Conservation (phyloP, 768 basidiomycete species). For the Calocybe cyanea region DNA sequence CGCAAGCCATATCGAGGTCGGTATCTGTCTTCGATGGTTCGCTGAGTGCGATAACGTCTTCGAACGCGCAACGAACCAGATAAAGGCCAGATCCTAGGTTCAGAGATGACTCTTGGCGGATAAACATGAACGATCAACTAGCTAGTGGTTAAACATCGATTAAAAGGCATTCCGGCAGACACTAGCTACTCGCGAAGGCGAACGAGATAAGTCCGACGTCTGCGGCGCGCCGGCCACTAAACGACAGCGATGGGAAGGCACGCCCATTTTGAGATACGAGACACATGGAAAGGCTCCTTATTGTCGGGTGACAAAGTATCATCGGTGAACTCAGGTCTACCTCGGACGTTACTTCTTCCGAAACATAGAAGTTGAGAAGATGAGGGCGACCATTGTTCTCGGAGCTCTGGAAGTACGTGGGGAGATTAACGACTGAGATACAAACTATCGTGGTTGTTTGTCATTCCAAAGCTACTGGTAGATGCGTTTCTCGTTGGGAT, state of each 20-base stretch:
- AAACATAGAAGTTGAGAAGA: background rate
- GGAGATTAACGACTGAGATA: too few relatives aligned
- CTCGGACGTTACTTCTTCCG: background rate
- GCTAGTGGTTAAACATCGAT: background rate
- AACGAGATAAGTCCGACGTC: background rate
- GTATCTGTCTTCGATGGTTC: background rate
- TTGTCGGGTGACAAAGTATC: background rate
- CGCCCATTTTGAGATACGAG: background rate
- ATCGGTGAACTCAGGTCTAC: background rate
- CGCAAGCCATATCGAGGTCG: background rate
- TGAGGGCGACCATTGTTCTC: too few relatives aligned
- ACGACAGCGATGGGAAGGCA: background rate
- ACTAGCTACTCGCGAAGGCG: background rate
- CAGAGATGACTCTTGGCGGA: background rate
- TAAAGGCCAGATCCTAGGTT: background rate
- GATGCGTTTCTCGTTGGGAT: too few relatives aligned
- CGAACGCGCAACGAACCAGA: background rate
- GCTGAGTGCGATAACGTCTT: background rate
- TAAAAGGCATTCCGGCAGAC: background rate
- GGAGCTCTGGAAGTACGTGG: too few relatives aligned
- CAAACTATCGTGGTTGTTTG: too few relatives aligned
- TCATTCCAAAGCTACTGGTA: too few relatives aligned
- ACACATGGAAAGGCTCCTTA: background rate
- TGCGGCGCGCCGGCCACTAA: background rate
- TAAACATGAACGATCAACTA: background rate